Percentiles rank a stretch among this genome's conserved stretches.
Conservation (phyloP, 2,329 filamentous ascomycete genomes). For the Dothistroma pini region DNA sequence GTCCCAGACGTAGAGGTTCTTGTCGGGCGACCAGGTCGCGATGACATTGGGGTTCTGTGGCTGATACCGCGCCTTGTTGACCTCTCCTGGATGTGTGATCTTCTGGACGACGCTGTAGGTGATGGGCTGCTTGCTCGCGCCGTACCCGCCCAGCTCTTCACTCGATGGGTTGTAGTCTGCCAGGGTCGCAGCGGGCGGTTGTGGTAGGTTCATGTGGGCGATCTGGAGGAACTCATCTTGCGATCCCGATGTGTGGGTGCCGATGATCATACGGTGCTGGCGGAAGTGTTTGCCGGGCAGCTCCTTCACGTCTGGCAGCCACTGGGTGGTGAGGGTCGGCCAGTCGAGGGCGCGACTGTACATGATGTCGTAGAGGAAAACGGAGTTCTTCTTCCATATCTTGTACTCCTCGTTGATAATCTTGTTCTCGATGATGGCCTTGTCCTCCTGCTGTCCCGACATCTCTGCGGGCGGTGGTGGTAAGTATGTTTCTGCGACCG, state of each 20-base stretch:
- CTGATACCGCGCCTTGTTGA: slow-evolving; percentile 98
- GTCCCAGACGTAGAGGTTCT: slow-evolving; percentile 88
- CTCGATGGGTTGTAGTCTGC: slow-evolving; percentile 87
- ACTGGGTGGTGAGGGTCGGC: slow-evolving; percentile 96
- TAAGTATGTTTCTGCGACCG: background rate
- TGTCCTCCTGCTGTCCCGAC: slow-evolving; percentile 14
- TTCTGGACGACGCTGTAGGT: slow-evolving; percentile 92
- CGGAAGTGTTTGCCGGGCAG: slow-evolving; percentile 73
- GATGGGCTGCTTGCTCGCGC: slow-evolving; percentile 70
- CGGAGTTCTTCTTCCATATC: slow-evolving; percentile 99
- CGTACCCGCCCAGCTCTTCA: slow-evolving; percentile 92
- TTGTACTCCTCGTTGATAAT: slow-evolving; percentile 99
- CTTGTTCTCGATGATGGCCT: slow-evolving; percentile 63
- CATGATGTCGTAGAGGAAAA: slow-evolving; percentile 98
- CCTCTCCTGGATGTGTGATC: slow-evolving; percentile 93
- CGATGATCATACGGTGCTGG: slow-evolving; percentile 83
- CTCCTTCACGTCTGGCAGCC: slow-evolving; percentile 91
- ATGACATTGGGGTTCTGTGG: slow-evolving; percentile 97
- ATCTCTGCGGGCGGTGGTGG: slow-evolving; percentile 13
- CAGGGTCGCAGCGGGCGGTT: slow-evolving; percentile 66
- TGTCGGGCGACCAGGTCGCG: slow-evolving; percentile 85
- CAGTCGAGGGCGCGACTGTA: slow-evolving; percentile 91
- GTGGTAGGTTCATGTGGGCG: slow-evolving; percentile 88
- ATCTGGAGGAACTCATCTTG: slow-evolving; percentile 91
- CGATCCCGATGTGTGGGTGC: slow-evolving; percentile 87